Percentiles rank a stretch among this genome's conserved stretches.
Evolutionary conservation across 73 alveolate species (phyloP).

Genomic region (Tetrahymena malaccensis): DNA sequence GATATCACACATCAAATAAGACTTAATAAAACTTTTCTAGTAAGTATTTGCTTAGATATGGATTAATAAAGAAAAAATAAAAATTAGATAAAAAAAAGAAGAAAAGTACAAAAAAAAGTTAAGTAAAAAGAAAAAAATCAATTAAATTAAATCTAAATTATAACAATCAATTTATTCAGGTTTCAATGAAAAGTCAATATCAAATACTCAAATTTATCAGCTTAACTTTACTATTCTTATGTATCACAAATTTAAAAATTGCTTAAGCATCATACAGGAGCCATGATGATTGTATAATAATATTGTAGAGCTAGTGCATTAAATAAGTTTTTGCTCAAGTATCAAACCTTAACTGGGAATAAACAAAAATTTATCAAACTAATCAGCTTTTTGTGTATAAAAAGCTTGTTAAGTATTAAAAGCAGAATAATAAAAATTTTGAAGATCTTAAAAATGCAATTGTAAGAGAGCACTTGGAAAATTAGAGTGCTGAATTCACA

Average conservation of each 20-base stretch:
- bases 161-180: background rate
- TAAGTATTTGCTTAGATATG: background rate
- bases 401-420: background rate
- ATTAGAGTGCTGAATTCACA: background rate
- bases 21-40: background rate
- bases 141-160: background rate
- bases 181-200: background rate
- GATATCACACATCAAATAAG: background rate
- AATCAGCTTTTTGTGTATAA: background rate
- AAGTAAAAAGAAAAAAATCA: background rate
- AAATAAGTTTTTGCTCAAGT: background rate
- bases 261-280: background rate
- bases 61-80: background rate
- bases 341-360: background rate
- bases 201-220: background rate
- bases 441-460: background rate
- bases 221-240: background rate
- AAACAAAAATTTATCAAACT: background rate
- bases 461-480: background rate
- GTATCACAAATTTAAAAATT: background rate
- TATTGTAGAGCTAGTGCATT: background rate
- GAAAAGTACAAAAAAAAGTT: background rate
- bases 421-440: background rate
- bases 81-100: background rate
- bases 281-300: background rate